phyloP scores from a whole-genome alignment of 768 basidiomycete genomes.

The Kwoniella heveanensis region DNA sequence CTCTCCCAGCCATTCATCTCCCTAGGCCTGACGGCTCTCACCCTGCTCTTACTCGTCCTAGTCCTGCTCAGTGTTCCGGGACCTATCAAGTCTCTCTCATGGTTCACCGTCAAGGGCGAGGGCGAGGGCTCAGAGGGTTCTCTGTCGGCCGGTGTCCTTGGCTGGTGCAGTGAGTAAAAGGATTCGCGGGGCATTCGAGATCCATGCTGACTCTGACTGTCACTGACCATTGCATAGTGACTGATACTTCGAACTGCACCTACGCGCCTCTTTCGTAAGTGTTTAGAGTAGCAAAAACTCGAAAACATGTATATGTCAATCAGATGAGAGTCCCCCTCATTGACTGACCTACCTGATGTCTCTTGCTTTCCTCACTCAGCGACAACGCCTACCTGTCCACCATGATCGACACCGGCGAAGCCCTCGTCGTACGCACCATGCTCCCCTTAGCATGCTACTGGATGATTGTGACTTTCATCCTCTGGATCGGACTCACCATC shows the following conservation, averaged over 20 bases:
- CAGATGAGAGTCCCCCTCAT: no score
- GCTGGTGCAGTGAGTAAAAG: conserved; percentile 55
- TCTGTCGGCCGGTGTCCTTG: conserved; percentile 46
- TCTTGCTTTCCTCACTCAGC: conserved; percentile 13
- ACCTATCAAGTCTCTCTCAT: conserved; percentile 53
- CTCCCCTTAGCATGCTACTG: conserved; percentile 55
- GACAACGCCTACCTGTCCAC: conserved; percentile 45
- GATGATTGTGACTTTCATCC: conserved; percentile 48
- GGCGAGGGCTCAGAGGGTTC: conserved; percentile 17
- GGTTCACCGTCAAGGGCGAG: conserved; percentile 47
- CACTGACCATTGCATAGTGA: conserved; percentile 13
- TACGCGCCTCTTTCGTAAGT: conserved; percentile 52
- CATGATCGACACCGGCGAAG: conserved; percentile 47
- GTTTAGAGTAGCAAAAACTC: no score
- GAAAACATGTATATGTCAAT: no score
- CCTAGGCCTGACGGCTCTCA: conserved; percentile 42
- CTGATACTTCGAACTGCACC: conserved; percentile 50
- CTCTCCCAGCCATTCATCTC: conserved; percentile 46
- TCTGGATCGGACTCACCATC: conserved; percentile 48
- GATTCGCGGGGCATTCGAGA: no score
- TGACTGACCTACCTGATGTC: neutral
- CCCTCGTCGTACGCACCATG: conserved; percentile 49
- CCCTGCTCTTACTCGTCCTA: conserved; percentile 50
- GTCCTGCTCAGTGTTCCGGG: conserved; percentile 54
- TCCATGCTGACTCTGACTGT: no score